Base-by-base conservation (phyloP, 805 yeast genomes). In the Dipodascus albidus region DNA sequence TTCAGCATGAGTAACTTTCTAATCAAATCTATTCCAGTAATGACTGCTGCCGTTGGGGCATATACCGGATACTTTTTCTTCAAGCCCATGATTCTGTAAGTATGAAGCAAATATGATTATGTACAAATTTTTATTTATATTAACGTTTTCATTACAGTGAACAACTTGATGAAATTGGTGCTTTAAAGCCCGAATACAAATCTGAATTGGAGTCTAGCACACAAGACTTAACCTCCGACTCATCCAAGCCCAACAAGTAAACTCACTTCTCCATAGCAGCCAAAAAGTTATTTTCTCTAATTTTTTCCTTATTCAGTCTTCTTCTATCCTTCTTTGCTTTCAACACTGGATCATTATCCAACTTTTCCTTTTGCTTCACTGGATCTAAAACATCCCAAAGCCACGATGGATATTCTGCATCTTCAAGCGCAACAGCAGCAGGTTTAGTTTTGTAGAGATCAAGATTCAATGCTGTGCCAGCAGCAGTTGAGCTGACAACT, bases 391-490 rank as follows among this genome's bases (percentile, higher is more conserved):
- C 73, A 3, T 77, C 79, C 98, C 98, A 93, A 52, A 91, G 75
- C 99, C 99, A 91, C 48, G 77, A 86, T 3, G 99, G 99, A 65
- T 91, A 91, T 62, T 90, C 96, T 41, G 74, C 74, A 66, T 93
- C 98, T 57, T 84, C 87, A 53, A 85, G 68, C 1, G 98, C 98
- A 3, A 87, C 81, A 6, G 95, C 88, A 60, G 89, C 96, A 55
- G 83, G 80, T n/a, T 91, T 95, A 38, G 76, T 74, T 64, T 88
- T 89, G 64, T 79, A 79, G 48, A 91, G 76, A 61, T 85, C 85
- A 62, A 89, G 70, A 89, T 51, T 86, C 83, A 59, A 75, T 68
- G 65, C 90, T 78, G 52, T 66, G 14, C 75, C 74, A 2, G 69
- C 72, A 2, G 69, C 63, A 0, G 64, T 64, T 17, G 59, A 58